Evolutionary conservation across 257 asterid species (phyloP).

Genomic region (Primulina huaijiensis): DNA sequence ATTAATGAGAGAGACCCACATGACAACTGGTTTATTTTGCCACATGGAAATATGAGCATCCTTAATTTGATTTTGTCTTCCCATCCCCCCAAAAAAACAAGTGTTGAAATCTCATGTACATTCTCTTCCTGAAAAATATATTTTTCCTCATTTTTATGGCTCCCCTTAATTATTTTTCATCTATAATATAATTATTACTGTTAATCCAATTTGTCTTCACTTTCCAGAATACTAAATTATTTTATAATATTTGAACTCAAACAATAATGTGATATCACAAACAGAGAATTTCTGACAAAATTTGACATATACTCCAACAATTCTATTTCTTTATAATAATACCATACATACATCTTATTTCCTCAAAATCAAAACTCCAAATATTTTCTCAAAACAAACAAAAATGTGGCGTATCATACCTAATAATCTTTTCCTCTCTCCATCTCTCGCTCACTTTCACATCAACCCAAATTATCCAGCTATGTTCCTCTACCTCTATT

Average conservation of each 20-base stretch:
- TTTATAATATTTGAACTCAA: not conserved
- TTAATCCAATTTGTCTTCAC: not conserved
- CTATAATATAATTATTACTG: not conserved
- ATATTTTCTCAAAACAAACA: not conserved
- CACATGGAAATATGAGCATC: not conserved
- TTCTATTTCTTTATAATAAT: not conserved
- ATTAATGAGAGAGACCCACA: not conserved
- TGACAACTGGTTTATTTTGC: not conserved
- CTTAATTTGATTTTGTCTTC: not conserved
- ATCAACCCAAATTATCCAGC: too few relatives aligned
- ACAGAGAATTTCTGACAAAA: not conserved
- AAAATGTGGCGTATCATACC: not conserved
- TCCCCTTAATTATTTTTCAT: not conserved
- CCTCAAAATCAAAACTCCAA: not conserved
- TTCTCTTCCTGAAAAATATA: not conserved
- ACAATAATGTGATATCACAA: not conserved
- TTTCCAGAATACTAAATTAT: not conserved
- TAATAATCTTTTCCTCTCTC: not conserved
- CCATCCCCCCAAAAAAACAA: not conserved
- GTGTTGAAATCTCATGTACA: not conserved
- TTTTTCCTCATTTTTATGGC: not conserved
- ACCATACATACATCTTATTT: slow-evolving; percentile 10
- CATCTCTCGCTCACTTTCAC: not conserved
- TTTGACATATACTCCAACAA: too few relatives aligned
- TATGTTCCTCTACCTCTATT: too few relatives aligned